These are phyloP conservation scores for Knoxia roxburghii DNA, from an alignment of 257 asterid species.

Conservation along the genomic window DNA sequence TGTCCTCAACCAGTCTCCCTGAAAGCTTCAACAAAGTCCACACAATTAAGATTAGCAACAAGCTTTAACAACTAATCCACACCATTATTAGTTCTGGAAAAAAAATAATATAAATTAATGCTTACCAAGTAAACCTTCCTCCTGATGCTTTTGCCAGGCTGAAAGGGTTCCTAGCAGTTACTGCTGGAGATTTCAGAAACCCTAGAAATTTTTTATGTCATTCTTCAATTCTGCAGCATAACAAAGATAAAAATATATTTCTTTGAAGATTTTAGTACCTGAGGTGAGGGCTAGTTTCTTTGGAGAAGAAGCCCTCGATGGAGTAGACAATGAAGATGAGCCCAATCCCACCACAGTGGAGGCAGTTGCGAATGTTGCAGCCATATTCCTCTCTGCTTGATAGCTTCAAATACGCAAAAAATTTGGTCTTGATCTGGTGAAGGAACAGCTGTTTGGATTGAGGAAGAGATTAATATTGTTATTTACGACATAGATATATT, in stretches of 20 bases:
- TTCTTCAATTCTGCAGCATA: too few relatives aligned
- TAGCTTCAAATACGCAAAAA: background rate
- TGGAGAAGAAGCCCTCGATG: slow-evolving; percentile 39
- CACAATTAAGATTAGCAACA: background rate
- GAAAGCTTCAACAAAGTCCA: slow-evolving; percentile 41
- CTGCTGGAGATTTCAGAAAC: slow-evolving; percentile 48
- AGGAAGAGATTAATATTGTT: too few relatives aligned
- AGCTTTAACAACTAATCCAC: too few relatives aligned
- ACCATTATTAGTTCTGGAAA: too few relatives aligned
- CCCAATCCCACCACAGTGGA: slow-evolving; percentile 71
- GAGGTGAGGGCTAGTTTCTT: slow-evolving; percentile 43
- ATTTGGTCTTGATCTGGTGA: background rate
- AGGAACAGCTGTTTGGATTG: background rate
- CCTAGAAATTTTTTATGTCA: slow-evolving; percentile 28
- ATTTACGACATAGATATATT: slow-evolving; percentile 12
- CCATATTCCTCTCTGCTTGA: slow-evolving; percentile 27
- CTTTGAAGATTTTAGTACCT: slow-evolving; percentile 35
- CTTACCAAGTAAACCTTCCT: slow-evolving; percentile 74
- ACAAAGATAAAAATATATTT: background rate
- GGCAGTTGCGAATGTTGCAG: slow-evolving; percentile 63
- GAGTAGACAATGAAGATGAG: slow-evolving; percentile 34
- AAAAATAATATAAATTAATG: background rate
- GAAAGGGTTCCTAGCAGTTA: slow-evolving; percentile 61
- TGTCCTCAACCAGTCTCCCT: slow-evolving; percentile 76
- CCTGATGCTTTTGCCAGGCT: slow-evolving; percentile 61